Evolutionary conservation across 2,329 filamentous ascomycete genomes (phyloP).

Genomic region (Cyphellophora europaea): DNA sequence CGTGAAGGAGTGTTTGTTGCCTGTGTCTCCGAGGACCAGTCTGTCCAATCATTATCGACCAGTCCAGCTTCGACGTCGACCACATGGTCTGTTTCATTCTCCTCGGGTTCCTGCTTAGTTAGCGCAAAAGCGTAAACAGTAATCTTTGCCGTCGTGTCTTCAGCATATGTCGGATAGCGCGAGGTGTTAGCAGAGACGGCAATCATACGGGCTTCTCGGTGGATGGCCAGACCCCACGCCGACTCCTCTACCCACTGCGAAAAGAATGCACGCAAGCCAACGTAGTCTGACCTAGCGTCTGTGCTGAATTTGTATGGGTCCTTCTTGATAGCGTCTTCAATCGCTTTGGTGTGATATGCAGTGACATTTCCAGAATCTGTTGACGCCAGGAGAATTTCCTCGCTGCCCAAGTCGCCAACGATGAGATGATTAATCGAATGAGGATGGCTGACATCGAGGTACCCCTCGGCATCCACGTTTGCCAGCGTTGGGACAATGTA

Average conservation of each 20-base stretch:
- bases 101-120: constrained; percentile 23
- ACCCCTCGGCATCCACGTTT: constrained; percentile 37
- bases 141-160: constrained; percentile 15
- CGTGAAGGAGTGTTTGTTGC: constrained; percentile 17
- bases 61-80: constrained; percentile 7
- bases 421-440: constrained; percentile 63
- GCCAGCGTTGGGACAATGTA: constrained; percentile 33
- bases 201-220: constrained; percentile 71
- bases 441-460: constrained; percentile 39
- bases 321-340: constrained; percentile 36
- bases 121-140: constrained; percentile 28
- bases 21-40: constrained; percentile 7
- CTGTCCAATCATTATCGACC: constrained; percentile 12
- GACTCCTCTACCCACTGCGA: constrained; percentile 65
- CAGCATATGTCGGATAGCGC: constrained; percentile 9
- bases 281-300: constrained; percentile 22
- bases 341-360: constrained; percentile 55
- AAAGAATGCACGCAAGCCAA: constrained; percentile 50
- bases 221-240: constrained; percentile 83
- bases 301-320: constrained; percentile 12
- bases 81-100: constrained; percentile 10
- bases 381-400: constrained; percentile 59
- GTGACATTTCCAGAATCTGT: constrained; percentile 70
- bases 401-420: constrained; percentile 57
- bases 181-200: constrained; percentile 70